phyloP scores from a whole-genome alignment of 1,139 yeast genomes.

The Geotrichum europaeum region DNA sequence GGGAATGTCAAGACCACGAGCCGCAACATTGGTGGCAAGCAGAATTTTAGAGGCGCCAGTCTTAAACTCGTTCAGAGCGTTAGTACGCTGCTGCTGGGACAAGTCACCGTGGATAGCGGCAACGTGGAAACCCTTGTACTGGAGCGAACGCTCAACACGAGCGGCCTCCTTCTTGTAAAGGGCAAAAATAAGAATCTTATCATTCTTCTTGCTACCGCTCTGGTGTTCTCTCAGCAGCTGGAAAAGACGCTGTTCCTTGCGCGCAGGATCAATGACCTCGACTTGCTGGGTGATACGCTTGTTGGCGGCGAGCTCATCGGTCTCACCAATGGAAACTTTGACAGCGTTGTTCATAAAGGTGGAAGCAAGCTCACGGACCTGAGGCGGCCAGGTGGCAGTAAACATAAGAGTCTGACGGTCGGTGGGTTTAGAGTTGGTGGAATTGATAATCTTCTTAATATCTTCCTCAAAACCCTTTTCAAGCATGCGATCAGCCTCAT shows the following conservation, averaged over 20 bases:
- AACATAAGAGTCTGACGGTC: slow-evolving; percentile 81
- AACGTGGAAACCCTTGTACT: slow-evolving; percentile 67
- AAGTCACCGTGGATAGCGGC: slow-evolving; percentile 97
- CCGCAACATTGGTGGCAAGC: slow-evolving; percentile 98
- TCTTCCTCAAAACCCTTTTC: slow-evolving; percentile 97
- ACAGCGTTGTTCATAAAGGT: slow-evolving; percentile 80
- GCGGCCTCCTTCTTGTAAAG: slow-evolving; percentile 94
- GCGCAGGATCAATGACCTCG: slow-evolving; percentile 81
- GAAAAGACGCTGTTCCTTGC: slow-evolving; percentile 71
- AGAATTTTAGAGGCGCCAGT: slow-evolving; percentile 67
- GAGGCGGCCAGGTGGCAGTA: slow-evolving; percentile 87
- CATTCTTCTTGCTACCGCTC: slow-evolving; percentile 52
- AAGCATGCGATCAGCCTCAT: slow-evolving; percentile 98
- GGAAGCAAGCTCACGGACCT: slow-evolving; percentile 71
- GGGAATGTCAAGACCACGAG: slow-evolving; percentile 97
- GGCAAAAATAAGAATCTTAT: slow-evolving; percentile 86
- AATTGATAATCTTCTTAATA: slow-evolving; percentile 70
- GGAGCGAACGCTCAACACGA: slow-evolving; percentile 72
- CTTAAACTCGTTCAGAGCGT: slow-evolving; percentile 80
- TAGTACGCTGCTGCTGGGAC: slow-evolving; percentile 86
- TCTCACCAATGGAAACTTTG: slow-evolving; percentile 86
- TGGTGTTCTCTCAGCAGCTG: slow-evolving; percentile 72
- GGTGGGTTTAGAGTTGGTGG: slow-evolving; percentile 38
- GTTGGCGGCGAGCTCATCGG: slow-evolving; percentile 91
- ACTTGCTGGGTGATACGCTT: slow-evolving; percentile 89